Conservation (phyloP, 2,329 filamentous ascomycete species). For the Fusarium sp. region DNA sequence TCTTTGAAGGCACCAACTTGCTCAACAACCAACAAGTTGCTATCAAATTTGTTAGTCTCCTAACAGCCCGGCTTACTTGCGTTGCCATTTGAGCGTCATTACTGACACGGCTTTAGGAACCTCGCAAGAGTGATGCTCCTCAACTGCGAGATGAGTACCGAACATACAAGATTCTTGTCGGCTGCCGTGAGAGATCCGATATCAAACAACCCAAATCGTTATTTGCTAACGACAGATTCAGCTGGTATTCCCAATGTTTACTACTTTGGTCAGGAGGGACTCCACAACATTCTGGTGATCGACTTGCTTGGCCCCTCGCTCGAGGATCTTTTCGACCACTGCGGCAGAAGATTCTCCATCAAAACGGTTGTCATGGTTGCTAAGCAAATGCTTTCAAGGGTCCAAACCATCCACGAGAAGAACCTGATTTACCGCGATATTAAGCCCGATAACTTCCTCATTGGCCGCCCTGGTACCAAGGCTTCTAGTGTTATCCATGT, state of each 20-base stretch:
- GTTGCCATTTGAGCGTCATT: neutral
- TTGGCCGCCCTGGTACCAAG: slow-evolving; percentile 91
- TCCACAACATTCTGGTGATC: slow-evolving; percentile 99
- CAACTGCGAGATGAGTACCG: slow-evolving; percentile 98
- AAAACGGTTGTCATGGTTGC: slow-evolving; percentile 99
- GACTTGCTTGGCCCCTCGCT: slow-evolving; percentile 94
- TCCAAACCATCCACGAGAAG: slow-evolving; percentile 96
- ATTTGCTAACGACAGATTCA: slow-evolving; percentile 54
- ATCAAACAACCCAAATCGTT: slow-evolving; percentile 45
- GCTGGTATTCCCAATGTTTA: slow-evolving; percentile 99
- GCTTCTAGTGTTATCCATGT: slow-evolving; percentile 98
- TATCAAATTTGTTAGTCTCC: slow-evolving; percentile 89
- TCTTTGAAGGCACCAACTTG: slow-evolving; percentile 98
- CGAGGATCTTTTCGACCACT: slow-evolving; percentile 97
- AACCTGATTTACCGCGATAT: slow-evolving; percentile 99
- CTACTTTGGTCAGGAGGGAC: slow-evolving; percentile 97
- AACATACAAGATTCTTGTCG: slow-evolving; percentile 99
- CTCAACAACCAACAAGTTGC: slow-evolving; percentile 99
- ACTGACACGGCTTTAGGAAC: slow-evolving; percentile 73
- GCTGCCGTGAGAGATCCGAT: slow-evolving; percentile 81
- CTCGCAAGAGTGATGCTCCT: slow-evolving; percentile 97
- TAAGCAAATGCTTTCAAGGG: slow-evolving; percentile 97
- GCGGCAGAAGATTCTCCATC: slow-evolving; percentile 91
- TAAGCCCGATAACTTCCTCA: slow-evolving; percentile 99
- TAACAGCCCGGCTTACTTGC: neutral